Evolutionary conservation across 164 flowering plant genomes (phyloP), one percentile per base, ranked within the genome.

Genomic region (Nymphaea thermarum): DNA sequence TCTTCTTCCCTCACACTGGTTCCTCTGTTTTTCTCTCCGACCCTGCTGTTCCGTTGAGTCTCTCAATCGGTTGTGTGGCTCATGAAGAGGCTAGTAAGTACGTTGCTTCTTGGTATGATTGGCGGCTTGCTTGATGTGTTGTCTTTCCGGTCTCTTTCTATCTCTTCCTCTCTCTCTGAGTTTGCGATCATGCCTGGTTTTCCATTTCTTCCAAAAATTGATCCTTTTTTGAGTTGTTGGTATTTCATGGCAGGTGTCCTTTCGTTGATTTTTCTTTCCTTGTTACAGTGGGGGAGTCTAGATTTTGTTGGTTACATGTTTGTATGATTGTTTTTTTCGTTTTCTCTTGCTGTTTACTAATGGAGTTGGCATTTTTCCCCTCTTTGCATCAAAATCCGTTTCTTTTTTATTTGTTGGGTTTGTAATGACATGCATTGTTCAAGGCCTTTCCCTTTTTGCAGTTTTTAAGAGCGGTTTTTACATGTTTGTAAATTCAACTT

Each of bases 81-180:
- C 76, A 83, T 79, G 93, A 86, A 84, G 86, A 81, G 89, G 91
- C 88, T 85, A 82, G 96, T 90, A 90, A 90, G 96, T 86, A 87
- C 87, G 91, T 86, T 85, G 66, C 71, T 76, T 72, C 43, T 51
- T 25, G 36, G 36, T 25, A 25, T 25, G 36, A 25, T 25, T 25
- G 36, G 36, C 36, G 36, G 60, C 43, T 14, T 44, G 43, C 18
- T 57, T 43, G 47, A 3, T 63, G 12, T 36, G 51, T n/a, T 3
- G 61, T 60, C 47, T 41, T 44, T 66, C 42, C 55, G 25, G 41
- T 14, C 43, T 18, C 65, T 65, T 42, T 61, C 65, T 45, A 12
- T 45, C 25, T 10, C n/a, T 51, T 17, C 42, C 42, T 69, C 42
- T 62, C 41, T 43, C n/a, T 60, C 66, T 66, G 43, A 25, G 36